phyloP scores from a whole-genome alignment of 768 basidiomycete genomes.

The Rhodotorula babjevae region DNA sequence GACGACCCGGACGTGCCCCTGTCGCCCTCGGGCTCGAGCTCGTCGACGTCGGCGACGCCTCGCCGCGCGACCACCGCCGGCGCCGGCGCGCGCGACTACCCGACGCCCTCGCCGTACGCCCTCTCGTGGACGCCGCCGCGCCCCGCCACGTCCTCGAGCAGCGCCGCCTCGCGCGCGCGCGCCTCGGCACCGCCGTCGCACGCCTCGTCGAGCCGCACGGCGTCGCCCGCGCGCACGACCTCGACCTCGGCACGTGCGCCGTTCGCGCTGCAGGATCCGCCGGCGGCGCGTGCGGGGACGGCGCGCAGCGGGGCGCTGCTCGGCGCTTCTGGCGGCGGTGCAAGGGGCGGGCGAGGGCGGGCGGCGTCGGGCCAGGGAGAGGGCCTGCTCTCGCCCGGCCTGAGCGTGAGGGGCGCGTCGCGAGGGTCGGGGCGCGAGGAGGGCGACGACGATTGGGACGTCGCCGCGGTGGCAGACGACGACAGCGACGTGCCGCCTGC shows the following conservation, averaged over 20 bases:
- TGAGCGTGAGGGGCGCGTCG: background rate
- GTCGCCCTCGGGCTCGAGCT: conserved; percentile 1
- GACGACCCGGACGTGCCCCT: background rate
- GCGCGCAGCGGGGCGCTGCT: background rate
- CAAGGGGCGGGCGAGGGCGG: no score
- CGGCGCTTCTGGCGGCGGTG: background rate
- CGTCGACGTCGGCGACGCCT: background rate
- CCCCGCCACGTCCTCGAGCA: background rate
- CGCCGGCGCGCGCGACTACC: background rate
- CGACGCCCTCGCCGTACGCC: background rate
- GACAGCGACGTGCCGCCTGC: background rate
- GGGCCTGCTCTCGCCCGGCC: no score
- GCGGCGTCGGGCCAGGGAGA: no score
- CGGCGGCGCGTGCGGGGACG: background rate
- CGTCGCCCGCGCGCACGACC: background rate
- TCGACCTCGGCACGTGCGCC: background rate
- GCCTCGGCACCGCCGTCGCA: background rate
- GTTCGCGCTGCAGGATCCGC: background rate
- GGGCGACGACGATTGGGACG: background rate
- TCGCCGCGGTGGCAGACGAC: background rate
- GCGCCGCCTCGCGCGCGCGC: background rate
- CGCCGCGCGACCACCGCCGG: background rate
- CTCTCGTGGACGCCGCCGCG: background rate
- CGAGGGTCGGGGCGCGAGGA: background rate
- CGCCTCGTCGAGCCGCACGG: background rate